phyloP scores from a whole-genome alignment of 345 rosid species.

The Acer negundo region DNA sequence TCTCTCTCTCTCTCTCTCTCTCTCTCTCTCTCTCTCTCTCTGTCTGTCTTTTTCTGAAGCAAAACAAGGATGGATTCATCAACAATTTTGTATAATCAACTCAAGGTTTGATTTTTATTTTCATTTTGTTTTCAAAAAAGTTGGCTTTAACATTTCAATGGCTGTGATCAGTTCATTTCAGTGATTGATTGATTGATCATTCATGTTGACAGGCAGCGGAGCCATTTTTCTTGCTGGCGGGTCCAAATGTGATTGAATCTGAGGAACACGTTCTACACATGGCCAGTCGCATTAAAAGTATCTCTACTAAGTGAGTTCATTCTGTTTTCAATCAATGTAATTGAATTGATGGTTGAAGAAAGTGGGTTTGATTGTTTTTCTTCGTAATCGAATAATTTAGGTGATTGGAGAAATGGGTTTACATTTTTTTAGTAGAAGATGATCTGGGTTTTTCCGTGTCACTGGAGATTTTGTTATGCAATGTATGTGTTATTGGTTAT shows the following conservation, averaged over 20 bases:
- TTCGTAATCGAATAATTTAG: neutral
- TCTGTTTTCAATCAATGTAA: neutral
- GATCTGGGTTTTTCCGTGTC: neutral
- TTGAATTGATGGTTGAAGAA: neutral
- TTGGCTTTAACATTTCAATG: neutral
- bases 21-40: neutral
- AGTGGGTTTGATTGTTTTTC: neutral
- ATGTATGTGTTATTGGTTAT: neutral
- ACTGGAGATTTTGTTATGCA: neutral
- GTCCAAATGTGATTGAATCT: constrained; percentile 97
- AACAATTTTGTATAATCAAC: constrained; percentile 56
- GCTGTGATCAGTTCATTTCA: too few species aligned
- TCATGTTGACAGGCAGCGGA: constrained; percentile 60
- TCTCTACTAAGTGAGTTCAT: constrained; percentile 61
- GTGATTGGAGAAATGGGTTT: constrained; percentile 1
- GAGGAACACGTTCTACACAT: constrained; percentile 81
- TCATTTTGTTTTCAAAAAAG: neutral
- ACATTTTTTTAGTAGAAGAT: neutral
- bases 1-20: too few species aligned
- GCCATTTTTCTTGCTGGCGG: constrained; percentile 89
- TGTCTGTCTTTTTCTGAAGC: neutral
- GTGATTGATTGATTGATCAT: constrained; percentile 3
- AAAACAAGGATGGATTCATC: constrained; percentile 54
- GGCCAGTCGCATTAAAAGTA: constrained; percentile 72
- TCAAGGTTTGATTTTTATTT: constrained; percentile 48